Conservation (phyloP, 2,329 filamentous ascomycete species). For the Beauveria medogensis region DNA sequence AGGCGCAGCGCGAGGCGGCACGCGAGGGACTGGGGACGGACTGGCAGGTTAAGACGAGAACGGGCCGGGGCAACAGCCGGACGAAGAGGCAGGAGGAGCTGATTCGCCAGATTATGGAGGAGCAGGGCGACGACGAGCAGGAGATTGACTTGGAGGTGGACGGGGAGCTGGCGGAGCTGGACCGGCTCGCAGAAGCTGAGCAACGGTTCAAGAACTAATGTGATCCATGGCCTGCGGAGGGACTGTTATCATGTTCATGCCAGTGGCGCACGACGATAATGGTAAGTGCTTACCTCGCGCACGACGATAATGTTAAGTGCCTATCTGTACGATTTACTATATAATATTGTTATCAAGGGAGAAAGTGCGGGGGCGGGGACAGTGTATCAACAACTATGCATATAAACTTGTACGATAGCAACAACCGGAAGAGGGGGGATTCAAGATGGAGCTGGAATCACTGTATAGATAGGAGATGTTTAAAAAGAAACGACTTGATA, state of each 20-base stretch:
- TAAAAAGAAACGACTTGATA: background rate
- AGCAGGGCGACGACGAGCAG: constrained; percentile 24
- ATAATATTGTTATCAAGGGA: background rate
- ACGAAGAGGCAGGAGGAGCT: constrained; percentile 29
- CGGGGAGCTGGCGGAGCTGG: constrained; percentile 19
- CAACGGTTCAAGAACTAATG: constrained; percentile 4
- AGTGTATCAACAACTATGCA: background rate
- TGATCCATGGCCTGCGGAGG: background rate
- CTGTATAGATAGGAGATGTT: background rate
- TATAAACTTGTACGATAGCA: constrained; percentile 2
- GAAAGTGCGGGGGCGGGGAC: background rate
- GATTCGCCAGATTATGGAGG: constrained; percentile 31
- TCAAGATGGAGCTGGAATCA: background rate
- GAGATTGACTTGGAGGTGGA: constrained; percentile 23
- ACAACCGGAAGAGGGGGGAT: background rate
- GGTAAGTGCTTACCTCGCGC: background rate
- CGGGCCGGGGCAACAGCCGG: constrained; percentile 33
- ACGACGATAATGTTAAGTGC: background rate
- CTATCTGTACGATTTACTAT: background rate
- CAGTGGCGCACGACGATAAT: background rate
- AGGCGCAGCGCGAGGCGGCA: constrained; percentile 27
- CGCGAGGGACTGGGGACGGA: constrained; percentile 23
- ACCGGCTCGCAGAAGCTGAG: background rate
- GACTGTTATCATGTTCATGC: background rate
- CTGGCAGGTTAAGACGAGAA: constrained; percentile 20